A percentile compares a stretch with the other conserved stretches of the same genome.
phyloP scores from a whole-genome alignment of 169 alveolate genomes.

The Theileria equi region DNA sequence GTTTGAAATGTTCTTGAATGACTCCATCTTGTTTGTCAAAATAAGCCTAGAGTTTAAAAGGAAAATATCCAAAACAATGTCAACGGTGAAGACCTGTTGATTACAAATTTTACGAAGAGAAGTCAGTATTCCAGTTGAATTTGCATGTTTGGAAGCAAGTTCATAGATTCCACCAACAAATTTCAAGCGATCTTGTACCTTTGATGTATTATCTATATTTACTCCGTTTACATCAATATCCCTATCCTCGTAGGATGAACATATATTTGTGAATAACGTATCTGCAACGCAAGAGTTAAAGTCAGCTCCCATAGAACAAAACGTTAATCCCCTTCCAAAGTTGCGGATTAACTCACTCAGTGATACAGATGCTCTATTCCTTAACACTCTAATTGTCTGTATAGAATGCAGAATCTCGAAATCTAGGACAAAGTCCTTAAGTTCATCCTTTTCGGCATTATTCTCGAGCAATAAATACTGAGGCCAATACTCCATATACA shows the following conservation, averaged over 20 bases:
- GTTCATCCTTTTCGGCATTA: background rate
- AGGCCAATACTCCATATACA: slow-evolving; percentile 67
- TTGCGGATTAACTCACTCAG: slow-evolving; percentile 35
- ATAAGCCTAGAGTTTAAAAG: slow-evolving; percentile 32
- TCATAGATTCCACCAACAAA: slow-evolving; percentile 63
- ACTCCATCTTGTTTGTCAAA: slow-evolving; percentile 22
- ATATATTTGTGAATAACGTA: slow-evolving; percentile 45
- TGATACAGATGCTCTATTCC: slow-evolving; percentile 44
- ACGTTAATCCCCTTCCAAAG: slow-evolving; percentile 13
- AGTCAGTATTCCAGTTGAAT: slow-evolving; percentile 11
- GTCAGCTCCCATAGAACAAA: slow-evolving; percentile 8
- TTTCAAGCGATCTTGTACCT: slow-evolving; percentile 37
- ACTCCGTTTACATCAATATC: background rate
- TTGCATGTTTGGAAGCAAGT: slow-evolving; percentile 52
- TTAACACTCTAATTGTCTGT: slow-evolving; percentile 37
- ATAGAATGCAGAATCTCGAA: slow-evolving; percentile 60
- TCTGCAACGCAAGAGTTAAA: slow-evolving; percentile 48
- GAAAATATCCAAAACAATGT: slow-evolving; percentile 36
- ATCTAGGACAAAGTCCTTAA: slow-evolving; percentile 46
- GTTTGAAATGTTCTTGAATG: slow-evolving; percentile 7
- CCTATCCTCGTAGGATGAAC: slow-evolving; percentile 17
- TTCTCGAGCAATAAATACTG: slow-evolving; percentile 42
- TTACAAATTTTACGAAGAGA: slow-evolving; percentile 50
- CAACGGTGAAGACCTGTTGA: slow-evolving; percentile 29
- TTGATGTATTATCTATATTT: slow-evolving; percentile 35